phyloP scores from a whole-genome alignment of 73 alveolate genomes.

The Paramecium caudatum region DNA sequence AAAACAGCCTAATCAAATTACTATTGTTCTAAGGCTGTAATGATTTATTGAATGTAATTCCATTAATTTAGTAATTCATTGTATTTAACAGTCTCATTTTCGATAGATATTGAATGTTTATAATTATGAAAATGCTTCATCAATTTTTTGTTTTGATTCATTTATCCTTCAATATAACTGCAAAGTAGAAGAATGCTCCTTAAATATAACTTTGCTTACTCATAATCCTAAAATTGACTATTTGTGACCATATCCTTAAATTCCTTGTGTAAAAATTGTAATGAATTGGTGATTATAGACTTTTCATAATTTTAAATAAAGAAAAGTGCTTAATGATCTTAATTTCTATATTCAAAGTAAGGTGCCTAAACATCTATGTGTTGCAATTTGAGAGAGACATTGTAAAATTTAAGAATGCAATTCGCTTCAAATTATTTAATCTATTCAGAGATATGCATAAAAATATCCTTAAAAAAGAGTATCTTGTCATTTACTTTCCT shows the following conservation, averaged over 20 bases:
- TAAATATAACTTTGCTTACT: not conserved
- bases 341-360: not conserved
- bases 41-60: not conserved
- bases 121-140: not conserved
- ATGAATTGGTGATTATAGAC: not conserved
- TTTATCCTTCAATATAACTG: not conserved
- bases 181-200: not conserved
- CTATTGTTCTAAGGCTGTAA: not conserved
- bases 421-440: not conserved
- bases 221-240: constrained; percentile 42
- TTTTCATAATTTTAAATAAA: constrained; percentile 38
- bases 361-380: not conserved
- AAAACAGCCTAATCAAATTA: constrained; percentile 4
- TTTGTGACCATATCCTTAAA: not conserved
- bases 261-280: not conserved
- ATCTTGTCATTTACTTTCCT: constrained; percentile 32
- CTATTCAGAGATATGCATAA: not conserved
- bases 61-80: constrained; percentile 3
- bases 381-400: constrained; percentile 31
- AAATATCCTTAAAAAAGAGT: not conserved
- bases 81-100: not conserved
- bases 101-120: not conserved
- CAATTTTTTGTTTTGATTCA: not conserved
- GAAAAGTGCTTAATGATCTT: not conserved
- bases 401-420: constrained; percentile 8